phyloP scores from a whole-genome alignment of 148 eudicot genomes.

The Cornus kousa region DNA sequence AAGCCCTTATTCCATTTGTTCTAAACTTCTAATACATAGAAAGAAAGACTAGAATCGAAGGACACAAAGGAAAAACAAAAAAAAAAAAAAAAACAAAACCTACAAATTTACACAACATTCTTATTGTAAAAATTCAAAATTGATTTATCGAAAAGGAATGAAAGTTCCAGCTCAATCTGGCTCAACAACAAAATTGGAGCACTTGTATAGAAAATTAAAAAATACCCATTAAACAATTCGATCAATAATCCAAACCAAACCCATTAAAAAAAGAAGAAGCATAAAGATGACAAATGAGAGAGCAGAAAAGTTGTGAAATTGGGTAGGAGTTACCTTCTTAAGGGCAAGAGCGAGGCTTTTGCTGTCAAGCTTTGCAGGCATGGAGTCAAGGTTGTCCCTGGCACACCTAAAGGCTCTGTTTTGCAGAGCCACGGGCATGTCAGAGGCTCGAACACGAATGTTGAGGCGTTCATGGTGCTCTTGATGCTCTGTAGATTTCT shows the following conservation, averaged over 20 bases:
- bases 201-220: neutral
- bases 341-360: conserved; percentile 32
- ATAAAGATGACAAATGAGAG: neutral
- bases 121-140: neutral
- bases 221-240: neutral
- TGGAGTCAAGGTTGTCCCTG: conserved; percentile 24
- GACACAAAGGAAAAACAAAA: neutral
- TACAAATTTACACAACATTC: neutral
- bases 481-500: conserved; percentile 16
- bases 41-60: neutral
- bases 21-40: neutral
- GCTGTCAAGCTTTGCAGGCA: conserved; percentile 24
- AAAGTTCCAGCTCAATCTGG: neutral
- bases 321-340: conserved; percentile 21
- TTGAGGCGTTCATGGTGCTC: conserved; percentile 20
- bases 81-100: no score
- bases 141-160: neutral
- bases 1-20: neutral
- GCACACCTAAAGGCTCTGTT: conserved; percentile 28
- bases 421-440: conserved; percentile 27
- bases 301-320: neutral
- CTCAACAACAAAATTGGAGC: neutral
- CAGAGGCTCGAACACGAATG: conserved; percentile 26
- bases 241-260: neutral
- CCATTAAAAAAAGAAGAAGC: neutral